phyloP scores from a whole-genome alignment of 2,329 filamentous ascomycete species.

The Xylaria sp. region DNA sequence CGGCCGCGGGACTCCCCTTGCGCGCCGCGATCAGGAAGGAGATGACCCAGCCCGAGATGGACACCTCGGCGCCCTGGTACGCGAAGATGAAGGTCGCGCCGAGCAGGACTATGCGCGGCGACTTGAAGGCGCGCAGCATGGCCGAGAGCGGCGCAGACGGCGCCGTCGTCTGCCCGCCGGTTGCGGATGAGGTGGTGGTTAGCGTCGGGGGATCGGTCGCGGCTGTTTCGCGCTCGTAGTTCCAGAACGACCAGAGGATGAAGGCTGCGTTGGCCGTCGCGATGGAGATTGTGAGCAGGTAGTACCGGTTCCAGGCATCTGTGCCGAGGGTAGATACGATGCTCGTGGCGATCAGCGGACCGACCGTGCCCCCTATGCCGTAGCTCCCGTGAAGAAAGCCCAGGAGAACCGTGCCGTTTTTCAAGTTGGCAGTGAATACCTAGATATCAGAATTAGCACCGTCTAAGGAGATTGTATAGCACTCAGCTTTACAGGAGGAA shows the following conservation, averaged over 20 bases:
- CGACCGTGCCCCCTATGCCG: slow-evolving; percentile 72
- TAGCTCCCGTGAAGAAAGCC: slow-evolving; percentile 75
- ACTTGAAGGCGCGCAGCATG: slow-evolving; percentile 61
- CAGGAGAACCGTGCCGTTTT: slow-evolving; percentile 64
- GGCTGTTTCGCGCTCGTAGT: slow-evolving; percentile 71
- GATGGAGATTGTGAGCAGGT: slow-evolving; percentile 72
- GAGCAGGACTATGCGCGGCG: slow-evolving; percentile 72
- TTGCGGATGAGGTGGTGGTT: slow-evolving; percentile 7
- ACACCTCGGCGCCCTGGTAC: slow-evolving; percentile 87
- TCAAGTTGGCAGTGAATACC: slow-evolving; percentile 64
- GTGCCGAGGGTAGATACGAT: slow-evolving; percentile 69
- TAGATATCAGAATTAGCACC: slow-evolving; percentile 14
- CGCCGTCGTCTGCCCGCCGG: slow-evolving; percentile 11
- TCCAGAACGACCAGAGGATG: slow-evolving; percentile 74
- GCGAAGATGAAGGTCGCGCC: slow-evolving; percentile 85
- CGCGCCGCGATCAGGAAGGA: slow-evolving; percentile 82
- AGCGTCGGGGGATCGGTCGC: slow-evolving; percentile 44
- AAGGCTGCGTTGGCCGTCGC: slow-evolving; percentile 67
- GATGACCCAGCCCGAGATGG: slow-evolving; percentile 87
- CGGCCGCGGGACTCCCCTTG: slow-evolving; percentile 73
- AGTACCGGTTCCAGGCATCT: slow-evolving; percentile 75
- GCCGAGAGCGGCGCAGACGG: slow-evolving; percentile 49
- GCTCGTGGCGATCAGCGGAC: slow-evolving; percentile 79
- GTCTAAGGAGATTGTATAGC: too few species aligned
- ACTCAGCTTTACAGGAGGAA: too few species aligned